Evolutionary conservation across 805 yeast species (phyloP).

Genomic region (Saccharomycopsis guyanensis): DNA sequence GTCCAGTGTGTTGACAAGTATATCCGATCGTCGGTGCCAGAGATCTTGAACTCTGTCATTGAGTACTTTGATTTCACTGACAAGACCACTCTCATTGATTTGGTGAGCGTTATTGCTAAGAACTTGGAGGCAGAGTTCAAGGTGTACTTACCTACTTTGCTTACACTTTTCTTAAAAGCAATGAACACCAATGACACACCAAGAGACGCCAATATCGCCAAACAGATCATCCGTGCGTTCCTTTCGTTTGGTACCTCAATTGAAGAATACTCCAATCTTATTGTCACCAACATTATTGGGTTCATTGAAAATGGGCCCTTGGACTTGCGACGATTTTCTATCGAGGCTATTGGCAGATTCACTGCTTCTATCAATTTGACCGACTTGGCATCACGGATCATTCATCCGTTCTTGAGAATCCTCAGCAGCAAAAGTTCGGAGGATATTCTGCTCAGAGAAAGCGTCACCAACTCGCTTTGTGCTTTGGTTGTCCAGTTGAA

Average conservation of each 20-base stretch:
- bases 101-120: conserved; percentile 75
- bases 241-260: conserved; percentile 81
- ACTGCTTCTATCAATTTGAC: conserved; percentile 64
- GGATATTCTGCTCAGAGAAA: conserved; percentile 52
- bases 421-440: conserved; percentile 31
- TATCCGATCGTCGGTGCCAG: conserved; percentile 72
- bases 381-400: conserved; percentile 85
- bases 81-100: conserved; percentile 70
- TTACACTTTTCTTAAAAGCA: conserved; percentile 68
- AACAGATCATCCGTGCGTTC: conserved; percentile 72
- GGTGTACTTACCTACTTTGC: conserved; percentile 65
- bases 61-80: conserved; percentile 61
- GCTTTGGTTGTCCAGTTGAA: conserved; percentile 75
- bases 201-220: conserved; percentile 49
- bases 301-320: conserved; percentile 66
- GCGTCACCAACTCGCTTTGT: conserved; percentile 74
- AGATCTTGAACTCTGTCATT: conserved; percentile 65
- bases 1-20: conserved; percentile 83
- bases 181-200: conserved; percentile 65
- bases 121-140: conserved; percentile 93
- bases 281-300: conserved; percentile 78
- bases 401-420: conserved; percentile 78
- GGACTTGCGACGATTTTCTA: conserved; percentile 60
- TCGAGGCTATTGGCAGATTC: conserved; percentile 75
- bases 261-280: conserved; percentile 81